These are phyloP conservation scores for Evernia prunastri DNA, from an alignment of 495 filamentous ascomycete genomes.

Conservation along the genomic window DNA sequence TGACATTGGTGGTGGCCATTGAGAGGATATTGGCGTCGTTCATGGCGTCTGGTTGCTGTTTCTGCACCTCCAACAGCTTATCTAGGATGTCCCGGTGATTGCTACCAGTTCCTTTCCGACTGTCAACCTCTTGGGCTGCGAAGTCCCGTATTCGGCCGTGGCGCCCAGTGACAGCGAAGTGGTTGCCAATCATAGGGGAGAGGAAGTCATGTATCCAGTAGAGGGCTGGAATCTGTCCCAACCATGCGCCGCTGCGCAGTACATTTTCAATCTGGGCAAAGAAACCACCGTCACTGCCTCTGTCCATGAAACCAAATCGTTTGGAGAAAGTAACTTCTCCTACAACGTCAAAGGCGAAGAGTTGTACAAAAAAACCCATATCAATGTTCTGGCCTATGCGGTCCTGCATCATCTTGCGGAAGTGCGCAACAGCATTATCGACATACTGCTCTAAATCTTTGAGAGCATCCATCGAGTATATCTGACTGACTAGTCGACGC, in stretches of 20 bases:
- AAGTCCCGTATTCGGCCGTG: conserved; percentile 31
- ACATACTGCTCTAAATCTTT: conserved; percentile 30
- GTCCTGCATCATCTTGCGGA: conserved; percentile 26
- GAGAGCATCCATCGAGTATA: conserved; percentile 32
- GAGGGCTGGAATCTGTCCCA: conserved; percentile 30
- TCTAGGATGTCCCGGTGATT: conserved; percentile 40
- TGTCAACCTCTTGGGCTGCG: conserved; percentile 24
- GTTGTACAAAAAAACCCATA: conserved; percentile 32
- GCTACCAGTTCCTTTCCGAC: conserved; percentile 4
- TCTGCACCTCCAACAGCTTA: conserved; percentile 41
- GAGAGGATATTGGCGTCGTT: conserved; percentile 56
- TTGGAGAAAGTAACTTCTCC: conserved; percentile 37
- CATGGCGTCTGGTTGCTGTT: conserved; percentile 57
- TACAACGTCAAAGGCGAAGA: conserved; percentile 33
- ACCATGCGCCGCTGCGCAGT: conserved; percentile 29
- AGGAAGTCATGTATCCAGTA: conserved; percentile 31
- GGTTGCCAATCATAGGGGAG: conserved; percentile 25
- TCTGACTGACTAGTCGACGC: conserved; percentile 27
- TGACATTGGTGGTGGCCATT: conserved; percentile 60
- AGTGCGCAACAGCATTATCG: conserved; percentile 28
- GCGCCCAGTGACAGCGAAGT: conserved; percentile 29
- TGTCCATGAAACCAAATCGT: conserved; percentile 50
- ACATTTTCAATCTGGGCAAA: conserved; percentile 27
- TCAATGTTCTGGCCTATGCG: conserved; percentile 24
- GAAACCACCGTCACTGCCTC: conserved; percentile 42